Base-by-base conservation (phyloP, 2,329 filamentous ascomycete genomes). In the Camillea tinctor region DNA sequence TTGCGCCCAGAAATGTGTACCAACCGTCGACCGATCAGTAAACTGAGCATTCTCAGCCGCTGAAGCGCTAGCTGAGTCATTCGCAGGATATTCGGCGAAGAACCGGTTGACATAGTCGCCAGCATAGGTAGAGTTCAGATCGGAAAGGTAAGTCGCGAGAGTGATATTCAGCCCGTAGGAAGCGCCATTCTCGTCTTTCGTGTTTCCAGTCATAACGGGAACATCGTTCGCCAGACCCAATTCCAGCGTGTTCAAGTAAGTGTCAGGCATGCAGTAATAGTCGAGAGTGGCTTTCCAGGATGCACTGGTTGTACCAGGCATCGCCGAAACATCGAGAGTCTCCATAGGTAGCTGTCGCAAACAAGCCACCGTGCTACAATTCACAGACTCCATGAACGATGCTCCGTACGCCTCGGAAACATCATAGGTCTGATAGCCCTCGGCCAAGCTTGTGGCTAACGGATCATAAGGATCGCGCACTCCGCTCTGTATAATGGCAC, bases 161-260 rank as follows among this genome's bases (percentile, higher is more conserved):
- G 65, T 66, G 55, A 69, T 65, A 48, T 61, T 65, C 1, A 68
- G 62, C 17, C 60, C 60, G n/a, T 66, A 68, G 40, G 30, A 60
- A 1, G 68, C 66, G 17, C 71, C 69, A 26, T 60, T 67, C 60
- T 74, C 71, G 23, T 73, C 72, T 44, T 61, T 63, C 52, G 64
- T 73, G 61, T 72, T 72, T 21, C 71, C 71, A 1, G 71, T 73
- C 13, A 74, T 57, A n/a, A 73, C 56, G 20, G 69, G 68, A 2
- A 74, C 66, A 49, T 74, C 59, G 36, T 72, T 63, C 9, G 67
- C 68, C 1, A 65, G 51, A 26, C 70, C 70, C 1, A 68, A 54
- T 20, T 60, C 21, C 3, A 72, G 62, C 1, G 64, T 64, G 60
- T 71, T 63, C 19, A 60, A 58, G 60, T 72, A 73, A 15, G 63